Evolutionary conservation across 2,329 filamentous ascomycete genomes (phyloP), one percentile per base, ranked within the genome.

Genomic region (Nectriaceae sp.): DNA sequence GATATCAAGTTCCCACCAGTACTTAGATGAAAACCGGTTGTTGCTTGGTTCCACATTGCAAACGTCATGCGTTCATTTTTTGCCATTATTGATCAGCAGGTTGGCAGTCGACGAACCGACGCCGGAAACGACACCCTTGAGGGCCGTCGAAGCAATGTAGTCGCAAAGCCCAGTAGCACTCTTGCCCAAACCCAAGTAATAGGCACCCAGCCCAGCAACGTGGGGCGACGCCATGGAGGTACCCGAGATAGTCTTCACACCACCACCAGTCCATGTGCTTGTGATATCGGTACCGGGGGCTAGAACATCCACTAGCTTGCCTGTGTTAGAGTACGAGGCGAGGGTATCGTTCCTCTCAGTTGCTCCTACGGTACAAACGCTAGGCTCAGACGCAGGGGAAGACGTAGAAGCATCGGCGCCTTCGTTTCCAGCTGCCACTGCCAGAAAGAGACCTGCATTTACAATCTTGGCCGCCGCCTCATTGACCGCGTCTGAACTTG

Each of bases 221-320:
- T 85, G 82, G 0, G 83, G 83, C 3, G 75, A 70, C 2, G 83
- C 79, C 82, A 85, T 85, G 26, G 76, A 82, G 5, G 84, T 87
- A 24, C 83, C 84, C 13, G 73, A 77, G 58, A 83, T 72, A 22
- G 61, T 72, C 40, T 68, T 68, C n/a, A 64, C 75, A 19, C 77
- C 72, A 51, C 63, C 56, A 21, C 71, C 68, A 44, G 71, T 72
- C 71, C 71, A 81, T 2, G 80, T 63, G 36, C 73, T 78, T 13
- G 74, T 61, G 42, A 82, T 64, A 37, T 56, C 53, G 4, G 70
- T 67, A 10, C 79, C 79, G 2, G 79, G 75, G 1, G 78, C 79
- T 45, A 77, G 77, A 53, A 83, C 61, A 53, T 82, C 76, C 40
- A 83, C 68, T 11, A 56, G 21, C 1, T 49, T 22, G 4, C 79